These are phyloP conservation scores for Zygosaccharomyces pseudobailii DNA, from an alignment of 1,139 yeast genomes.

Conservation along the genomic window DNA sequence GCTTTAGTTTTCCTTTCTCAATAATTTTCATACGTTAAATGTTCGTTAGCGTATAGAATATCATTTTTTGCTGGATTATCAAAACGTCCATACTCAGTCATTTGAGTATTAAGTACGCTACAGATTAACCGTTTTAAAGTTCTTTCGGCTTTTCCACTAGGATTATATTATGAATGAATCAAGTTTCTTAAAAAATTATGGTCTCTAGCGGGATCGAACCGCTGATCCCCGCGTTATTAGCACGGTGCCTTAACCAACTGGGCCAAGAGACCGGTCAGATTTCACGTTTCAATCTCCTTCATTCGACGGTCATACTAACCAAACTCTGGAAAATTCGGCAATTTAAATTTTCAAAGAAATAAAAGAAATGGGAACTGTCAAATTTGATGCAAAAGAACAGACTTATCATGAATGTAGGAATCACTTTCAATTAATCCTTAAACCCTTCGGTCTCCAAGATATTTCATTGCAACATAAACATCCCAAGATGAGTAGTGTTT, in stretches of 20 bases:
- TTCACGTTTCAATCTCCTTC: neutral
- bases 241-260: slow-evolving; percentile 35
- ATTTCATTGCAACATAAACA: neutral
- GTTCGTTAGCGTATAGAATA: no score
- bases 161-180: no score
- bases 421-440: neutral
- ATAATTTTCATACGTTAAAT: no score
- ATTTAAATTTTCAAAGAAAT: neutral
- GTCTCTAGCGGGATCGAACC: slow-evolving; percentile 34
- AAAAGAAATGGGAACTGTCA: neutral
- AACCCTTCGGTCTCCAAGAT: neutral
- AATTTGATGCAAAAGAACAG: neutral
- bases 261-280: slow-evolving; percentile 20
- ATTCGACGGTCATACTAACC: neutral
- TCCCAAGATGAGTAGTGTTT: slow-evolving; percentile 15
- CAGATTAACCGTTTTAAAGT: no score
- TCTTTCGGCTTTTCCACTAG: no score
- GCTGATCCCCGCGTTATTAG: slow-evolving; percentile 34
- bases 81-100: no score
- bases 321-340: neutral
- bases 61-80: no score
- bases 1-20: no score
- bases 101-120: no score
- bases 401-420: neutral
- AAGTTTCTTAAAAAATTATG: slow-evolving; percentile 6